A percentile compares a stretch with the other conserved stretches of the same genome.
Evolutionary conservation across 208 protist species (phyloP).

Genomic region (Crithidia acanthocephali): DNA sequence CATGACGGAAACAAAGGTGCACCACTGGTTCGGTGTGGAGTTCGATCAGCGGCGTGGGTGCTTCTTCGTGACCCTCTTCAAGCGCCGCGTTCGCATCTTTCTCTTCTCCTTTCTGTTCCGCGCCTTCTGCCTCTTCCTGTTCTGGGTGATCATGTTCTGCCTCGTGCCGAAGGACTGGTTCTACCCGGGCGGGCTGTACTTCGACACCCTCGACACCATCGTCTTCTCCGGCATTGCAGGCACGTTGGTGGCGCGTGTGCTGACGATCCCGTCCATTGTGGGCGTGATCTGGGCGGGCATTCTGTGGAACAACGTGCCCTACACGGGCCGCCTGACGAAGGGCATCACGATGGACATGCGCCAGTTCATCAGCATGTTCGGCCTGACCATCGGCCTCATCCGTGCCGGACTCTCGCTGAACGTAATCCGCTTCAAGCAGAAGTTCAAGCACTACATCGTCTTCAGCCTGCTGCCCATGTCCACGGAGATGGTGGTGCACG

Average conservation of each 20-base stretch:
- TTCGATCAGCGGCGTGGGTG: slow-evolving; percentile 46
- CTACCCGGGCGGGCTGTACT: slow-evolving; percentile 60
- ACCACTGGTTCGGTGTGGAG: slow-evolving; percentile 39
- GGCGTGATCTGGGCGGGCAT: slow-evolving; percentile 57
- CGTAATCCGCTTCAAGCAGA: slow-evolving; percentile 51
- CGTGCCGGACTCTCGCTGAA: slow-evolving; percentile 64
- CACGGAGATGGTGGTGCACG: slow-evolving; percentile 53
- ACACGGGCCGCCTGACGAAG: slow-evolving; percentile 42
- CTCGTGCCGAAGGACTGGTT: slow-evolving; percentile 46
- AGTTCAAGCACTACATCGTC: slow-evolving; percentile 49
- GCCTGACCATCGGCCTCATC: slow-evolving; percentile 54
- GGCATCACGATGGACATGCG: slow-evolving; percentile 49
- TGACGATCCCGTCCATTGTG: slow-evolving; percentile 50
- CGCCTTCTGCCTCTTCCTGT: slow-evolving; percentile 47
- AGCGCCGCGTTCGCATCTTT: slow-evolving; percentile 47
- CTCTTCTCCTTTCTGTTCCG: slow-evolving; percentile 59
- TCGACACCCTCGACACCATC: slow-evolving; percentile 56
- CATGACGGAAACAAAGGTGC: slow-evolving; percentile 39
- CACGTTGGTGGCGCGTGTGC: slow-evolving; percentile 38
- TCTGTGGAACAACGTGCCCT: slow-evolving; percentile 65
- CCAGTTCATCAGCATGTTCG: slow-evolving; percentile 43
- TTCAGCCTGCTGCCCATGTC: slow-evolving; percentile 52
- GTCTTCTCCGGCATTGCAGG: slow-evolving; percentile 53
- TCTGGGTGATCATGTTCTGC: slow-evolving; percentile 64
- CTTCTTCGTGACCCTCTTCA: slow-evolving; percentile 52